Evolutionary conservation across 106 monocot genomes (phyloP), one percentile per base, ranked within the genome.

Genomic region (Dioscorea dumetorum): DNA sequence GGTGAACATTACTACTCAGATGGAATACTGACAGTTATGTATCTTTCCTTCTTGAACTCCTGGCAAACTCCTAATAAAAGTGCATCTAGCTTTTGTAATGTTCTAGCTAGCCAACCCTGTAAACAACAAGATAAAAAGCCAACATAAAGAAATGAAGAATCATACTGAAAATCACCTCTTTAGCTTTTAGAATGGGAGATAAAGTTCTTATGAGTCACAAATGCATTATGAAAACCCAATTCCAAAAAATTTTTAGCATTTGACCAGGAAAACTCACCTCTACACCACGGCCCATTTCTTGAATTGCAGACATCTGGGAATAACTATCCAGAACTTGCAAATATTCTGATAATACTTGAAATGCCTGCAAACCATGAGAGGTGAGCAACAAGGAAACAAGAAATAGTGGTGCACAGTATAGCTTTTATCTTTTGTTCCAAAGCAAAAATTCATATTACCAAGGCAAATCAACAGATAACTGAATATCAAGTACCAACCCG

Each of bases 11-110:
- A 54, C 54, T 54, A 65, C 50, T 52, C 23, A 74, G 57, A 70
- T 66, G 54, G 50, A 57, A 88, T 72, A 86, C 97, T 92, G 61
- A 97, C 97, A 69, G 84, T 92, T 76, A 92, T 62, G 58, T 97
- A 97, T 74, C 69, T 90, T 62, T 89, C 87, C 62, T 89, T 63
- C 16, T 85, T 77, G 76, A 97, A 97, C 65, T 24, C 81, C 70
- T 87, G 92, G 76, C 97, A 97, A 63, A 97, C 84, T 60, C 84
- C 92, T 50, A 97, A 74, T 53, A 97, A 66, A 50, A 90, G 81
- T 53, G 89, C 73, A 85, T 97, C 97, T 67, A 97, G 82, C 77
- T 92, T 97, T 70, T 97, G 97, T 76, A 97, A 79, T 60, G 97
- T 84, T 72, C 87, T 80, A 22, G 75, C 78, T 74, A 97, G 70